Base-by-base conservation (phyloP, 352 stramenopile genomes). In the Pythium volutum region DNA sequence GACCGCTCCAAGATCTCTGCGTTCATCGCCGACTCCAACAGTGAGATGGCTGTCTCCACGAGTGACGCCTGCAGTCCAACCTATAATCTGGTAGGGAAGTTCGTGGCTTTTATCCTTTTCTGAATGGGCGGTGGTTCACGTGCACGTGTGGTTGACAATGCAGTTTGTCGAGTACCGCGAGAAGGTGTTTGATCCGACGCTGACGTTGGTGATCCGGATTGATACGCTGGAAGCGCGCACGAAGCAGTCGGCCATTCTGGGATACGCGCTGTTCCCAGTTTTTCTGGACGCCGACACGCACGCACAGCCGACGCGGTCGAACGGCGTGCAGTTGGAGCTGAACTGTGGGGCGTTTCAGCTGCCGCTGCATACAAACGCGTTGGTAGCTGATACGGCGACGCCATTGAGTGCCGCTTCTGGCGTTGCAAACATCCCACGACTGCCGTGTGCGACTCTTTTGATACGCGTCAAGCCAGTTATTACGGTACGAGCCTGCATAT, bases 131-230 rank as follows among this genome's bases (percentile, higher is more conserved):
- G n/a, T 25, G 20, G 14, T 16, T 45, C 26, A 45, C n/a, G 7
- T 29, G n/a, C 31, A 7, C 31, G 49, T 54, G 45, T 54, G 5
- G 5, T 4, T 54, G 47, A 41, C 26, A 20, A 25, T 47, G 31
- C 48, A 91, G 83, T 84, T 73, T 49, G 54, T 80, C 52, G 89
- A 96, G 49, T 97, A 81, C 42, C 84, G 88, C 2, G 78, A 89
- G 45, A 76, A 75, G 41, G 59, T 38, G 3, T 91, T 95, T 65
- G 89, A 95, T 26, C 82, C 87, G 29, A 93, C 81, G 1, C 64
- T 90, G 27, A 95, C 86, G n/a, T 62, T 96, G 16, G 57, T 97
- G 27, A 76, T 97, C 36, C 82, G 89, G 20, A 47, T 97, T 12
- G 89, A 97, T 43, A 96, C 87, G 1, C 60, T 96, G 34, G 79